Conservation (phyloP, 2,329 filamentous ascomycete species). For the Neoarthrinium moseri region DNA sequence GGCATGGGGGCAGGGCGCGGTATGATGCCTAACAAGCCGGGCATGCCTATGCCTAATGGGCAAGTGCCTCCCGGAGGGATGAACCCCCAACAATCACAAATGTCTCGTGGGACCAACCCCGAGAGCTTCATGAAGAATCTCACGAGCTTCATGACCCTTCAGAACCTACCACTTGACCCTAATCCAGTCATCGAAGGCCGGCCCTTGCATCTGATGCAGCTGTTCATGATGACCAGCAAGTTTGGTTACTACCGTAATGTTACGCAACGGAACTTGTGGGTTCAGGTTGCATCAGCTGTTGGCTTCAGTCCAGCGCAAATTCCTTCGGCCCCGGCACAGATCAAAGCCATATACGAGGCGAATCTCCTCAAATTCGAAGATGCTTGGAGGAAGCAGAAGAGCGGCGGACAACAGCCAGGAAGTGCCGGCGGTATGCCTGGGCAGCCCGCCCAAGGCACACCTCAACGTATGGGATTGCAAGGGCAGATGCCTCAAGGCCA, state of each 20-base stretch:
- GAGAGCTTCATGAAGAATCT: conserved; percentile 77
- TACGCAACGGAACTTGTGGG: conserved; percentile 70
- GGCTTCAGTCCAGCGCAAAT: conserved; percentile 62
- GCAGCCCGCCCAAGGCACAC: conserved; percentile 32
- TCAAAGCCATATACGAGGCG: conserved; percentile 72
- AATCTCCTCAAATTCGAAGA: conserved; percentile 79
- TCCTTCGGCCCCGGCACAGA: conserved; percentile 65
- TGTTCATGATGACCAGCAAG: conserved; percentile 78
- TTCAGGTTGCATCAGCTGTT: conserved; percentile 64
- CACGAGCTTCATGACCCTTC: conserved; percentile 72
- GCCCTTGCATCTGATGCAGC: conserved; percentile 68
- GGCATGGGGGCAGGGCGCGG: conserved; percentile 39
- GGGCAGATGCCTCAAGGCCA: conserved; percentile 38
- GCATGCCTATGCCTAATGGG: conserved; percentile 52
- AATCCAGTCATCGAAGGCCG: conserved; percentile 74
- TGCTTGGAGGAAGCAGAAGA: conserved; percentile 57
- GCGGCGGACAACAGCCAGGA: conserved; percentile 44
- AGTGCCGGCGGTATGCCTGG: conserved; percentile 32
- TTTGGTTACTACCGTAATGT: conserved; percentile 76
- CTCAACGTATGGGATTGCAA: conserved; percentile 42
- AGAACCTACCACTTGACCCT: conserved; percentile 70
- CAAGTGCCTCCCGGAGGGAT: conserved; percentile 49
- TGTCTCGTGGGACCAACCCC: conserved; percentile 45
- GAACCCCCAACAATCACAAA: conserved; percentile 45
- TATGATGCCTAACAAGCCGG: conserved; percentile 52